Evolutionary conservation across 495 filamentous ascomycete genomes (phyloP), one percentile per base, ranked within the genome.

Genomic region (Podospora pseudocomata): DNA sequence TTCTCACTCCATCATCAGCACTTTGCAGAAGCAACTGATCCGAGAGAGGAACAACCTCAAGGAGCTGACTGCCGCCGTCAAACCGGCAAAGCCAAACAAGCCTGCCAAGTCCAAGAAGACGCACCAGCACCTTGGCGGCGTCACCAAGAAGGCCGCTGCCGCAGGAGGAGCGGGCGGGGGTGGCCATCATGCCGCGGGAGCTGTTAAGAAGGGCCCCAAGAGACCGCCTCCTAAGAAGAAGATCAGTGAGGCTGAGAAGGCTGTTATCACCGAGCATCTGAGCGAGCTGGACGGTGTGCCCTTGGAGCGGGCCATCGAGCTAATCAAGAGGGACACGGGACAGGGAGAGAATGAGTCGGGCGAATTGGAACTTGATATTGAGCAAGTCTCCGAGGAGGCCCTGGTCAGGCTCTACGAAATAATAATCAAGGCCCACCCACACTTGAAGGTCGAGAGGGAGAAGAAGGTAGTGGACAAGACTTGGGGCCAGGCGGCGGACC

Each of bases 301-400:
- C 70, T 90, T 97, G 78, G 85, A 87, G 54, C 84, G 87, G 68
- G 92, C 92, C 5, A 89, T 97, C n/a, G 86, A 89, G 53, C 93
- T 97, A 72, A 98, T 99, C 75, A 91, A 94, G 77, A 87, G 85
- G 62, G 94, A 96, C 69, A 92, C 93, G 71, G 90, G 90, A 30
- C 83, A 89, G 80, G 87, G 93, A 83, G 86, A 89, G 75, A 88
- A 87, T 54, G 87, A 93, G 74, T 90, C 92, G 66, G 92, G 92
- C 27, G 92, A 96, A 71, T 87, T 97, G 71, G 93, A 97, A 79
- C 83, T 97, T 39, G 93, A 97, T 72, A 96, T 97, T 71, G 93
- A 97, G 72, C 84, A 89, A 71, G 84, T 97, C 39, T 88, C 89
- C 15, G 85, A 90, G 19, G 85, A 90, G 32, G 90, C 92, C 5